These are phyloP conservation scores for Aspergillus calidoustus DNA, from an alignment of 2,329 filamentous ascomycete species.

Conservation along the genomic window DNA sequence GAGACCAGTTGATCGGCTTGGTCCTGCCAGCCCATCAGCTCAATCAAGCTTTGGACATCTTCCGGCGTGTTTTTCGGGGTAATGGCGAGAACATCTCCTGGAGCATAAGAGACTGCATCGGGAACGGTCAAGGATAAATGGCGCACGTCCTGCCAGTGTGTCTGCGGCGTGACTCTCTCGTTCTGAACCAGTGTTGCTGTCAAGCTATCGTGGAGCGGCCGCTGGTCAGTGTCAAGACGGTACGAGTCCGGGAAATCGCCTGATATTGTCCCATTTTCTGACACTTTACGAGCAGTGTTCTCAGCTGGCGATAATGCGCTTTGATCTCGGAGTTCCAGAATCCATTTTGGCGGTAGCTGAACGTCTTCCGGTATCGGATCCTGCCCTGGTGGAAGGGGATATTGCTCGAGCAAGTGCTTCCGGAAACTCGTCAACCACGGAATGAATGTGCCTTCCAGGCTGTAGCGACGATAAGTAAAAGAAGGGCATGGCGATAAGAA, in stretches of 20 bases:
- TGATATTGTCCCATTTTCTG: slow-evolving; percentile 8
- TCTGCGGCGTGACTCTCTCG: slow-evolving; percentile 70
- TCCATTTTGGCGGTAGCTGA: slow-evolving; percentile 76
- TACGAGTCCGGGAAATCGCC: slow-evolving; percentile 29
- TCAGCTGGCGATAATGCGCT: slow-evolving; percentile 3
- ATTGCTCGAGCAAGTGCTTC: slow-evolving; percentile 66
- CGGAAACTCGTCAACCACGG: slow-evolving; percentile 75
- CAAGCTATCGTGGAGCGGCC: slow-evolving; percentile 64
- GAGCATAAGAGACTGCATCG: slow-evolving; percentile 56
- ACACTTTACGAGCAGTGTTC: not conserved
- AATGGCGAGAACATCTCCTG: slow-evolving; percentile 80
- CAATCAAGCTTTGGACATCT: slow-evolving; percentile 79
- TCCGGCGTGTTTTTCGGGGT: slow-evolving; percentile 84
- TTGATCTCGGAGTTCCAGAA: slow-evolving; percentile 44
- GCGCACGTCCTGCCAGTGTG: slow-evolving; percentile 94
- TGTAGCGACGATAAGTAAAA: slow-evolving; percentile 38
- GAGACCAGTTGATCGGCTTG: slow-evolving; percentile 73
- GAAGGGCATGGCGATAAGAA: not conserved
- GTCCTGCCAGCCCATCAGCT: slow-evolving; percentile 76
- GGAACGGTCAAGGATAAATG: slow-evolving; percentile 66
- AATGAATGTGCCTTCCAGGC: slow-evolving; percentile 80
- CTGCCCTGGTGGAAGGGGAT: slow-evolving; percentile 70
- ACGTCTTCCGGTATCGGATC: slow-evolving; percentile 74
- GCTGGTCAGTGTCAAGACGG: slow-evolving; percentile 47
- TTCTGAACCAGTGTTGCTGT: slow-evolving; percentile 68